Evolutionary conservation across 371 early-diverging fungal species (phyloP), one percentile per base, ranked within the genome.

Genomic region (Mucor racemosus): DNA sequence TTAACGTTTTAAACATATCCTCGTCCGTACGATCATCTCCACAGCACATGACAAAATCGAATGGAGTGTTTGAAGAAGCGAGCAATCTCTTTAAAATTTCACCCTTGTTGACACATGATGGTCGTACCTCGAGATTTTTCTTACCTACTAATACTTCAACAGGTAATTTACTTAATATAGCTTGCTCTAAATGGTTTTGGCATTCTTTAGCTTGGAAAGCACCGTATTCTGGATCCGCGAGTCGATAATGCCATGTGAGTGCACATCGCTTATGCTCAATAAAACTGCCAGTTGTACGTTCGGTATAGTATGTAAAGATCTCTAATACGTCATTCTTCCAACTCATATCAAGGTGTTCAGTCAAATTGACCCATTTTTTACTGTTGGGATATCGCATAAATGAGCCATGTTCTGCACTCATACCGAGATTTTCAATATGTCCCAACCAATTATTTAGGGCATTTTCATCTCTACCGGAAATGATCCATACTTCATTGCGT

Each of bases 1-100:
- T 78, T 50, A 90, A 60, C 0, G 76, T 81, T 9, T 85, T 81
- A 76, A 90, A 91, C 96, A 97, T 96, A 75, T 96, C 97, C 72
- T 96, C 97, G 69, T 97, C 97, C 5, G 97, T 97, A 72, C 91
- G 87, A 78, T 96, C 96, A 73, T 97, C 97, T n/a, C 97, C 96
- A 33, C 91, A 94, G 69, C 96, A 95, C 64, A 93, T 83, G n/a
- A 94, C 86, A 83, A 96, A 95, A 70, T 94, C 95, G 54, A 84
- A 86, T 0, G 85, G 79, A 50, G 75, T 76, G 41, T 66, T 61
- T 6, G 68, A 65, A 2, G 60, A 60, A 6, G 53, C 53, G 50
- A 90, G 48, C 38, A 97, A 74, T 15, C 91, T 82, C 73, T 93
- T 93, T 44, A 96, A 94, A 71, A 97, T 94, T 69, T 95, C 96